A percentile compares a stretch with the other conserved stretches of the same genome.
These are phyloP conservation scores for Neofusicoccum parvum DNA, from an alignment of 2,329 filamentous ascomycete genomes.

Conservation along the genomic window DNA sequence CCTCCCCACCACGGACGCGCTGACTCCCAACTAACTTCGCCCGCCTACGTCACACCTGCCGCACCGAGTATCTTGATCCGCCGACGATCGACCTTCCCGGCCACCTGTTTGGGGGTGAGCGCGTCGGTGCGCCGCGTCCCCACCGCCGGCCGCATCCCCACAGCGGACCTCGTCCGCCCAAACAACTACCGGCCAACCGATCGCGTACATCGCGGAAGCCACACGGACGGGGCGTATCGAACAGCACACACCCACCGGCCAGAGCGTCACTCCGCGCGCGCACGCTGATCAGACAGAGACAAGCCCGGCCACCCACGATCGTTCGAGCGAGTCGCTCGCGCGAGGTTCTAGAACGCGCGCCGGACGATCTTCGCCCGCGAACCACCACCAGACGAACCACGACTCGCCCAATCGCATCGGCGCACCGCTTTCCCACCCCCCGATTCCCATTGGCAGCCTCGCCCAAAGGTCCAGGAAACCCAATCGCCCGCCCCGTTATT, in stretches of 20 bases:
- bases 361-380: not conserved
- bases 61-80: slow-evolving; percentile 15
- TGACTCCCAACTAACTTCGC: not conserved
- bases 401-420: not conserved
- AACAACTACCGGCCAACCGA: not conserved
- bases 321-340: no score
- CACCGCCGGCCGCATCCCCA: not conserved
- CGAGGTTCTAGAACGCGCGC: not conserved
- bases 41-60: slow-evolving; percentile 12
- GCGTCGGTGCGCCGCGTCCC: not conserved
- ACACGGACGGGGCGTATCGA: no score
- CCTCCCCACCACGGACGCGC: not conserved
- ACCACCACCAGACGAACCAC: not conserved
- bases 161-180: not conserved
- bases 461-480: not conserved
- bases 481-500: not conserved
- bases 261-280: not conserved
- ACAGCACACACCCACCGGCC: no score
- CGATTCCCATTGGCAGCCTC: slow-evolving; percentile 2
- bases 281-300: not conserved
- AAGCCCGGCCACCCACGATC: no score
- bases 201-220: not conserved
- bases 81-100: not conserved
- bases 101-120: not conserved
- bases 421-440: slow-evolving; percentile 33